These are phyloP conservation scores for Blastocystis hominis DNA, from an alignment of 352 stramenopile species.

Conservation along the genomic window DNA sequence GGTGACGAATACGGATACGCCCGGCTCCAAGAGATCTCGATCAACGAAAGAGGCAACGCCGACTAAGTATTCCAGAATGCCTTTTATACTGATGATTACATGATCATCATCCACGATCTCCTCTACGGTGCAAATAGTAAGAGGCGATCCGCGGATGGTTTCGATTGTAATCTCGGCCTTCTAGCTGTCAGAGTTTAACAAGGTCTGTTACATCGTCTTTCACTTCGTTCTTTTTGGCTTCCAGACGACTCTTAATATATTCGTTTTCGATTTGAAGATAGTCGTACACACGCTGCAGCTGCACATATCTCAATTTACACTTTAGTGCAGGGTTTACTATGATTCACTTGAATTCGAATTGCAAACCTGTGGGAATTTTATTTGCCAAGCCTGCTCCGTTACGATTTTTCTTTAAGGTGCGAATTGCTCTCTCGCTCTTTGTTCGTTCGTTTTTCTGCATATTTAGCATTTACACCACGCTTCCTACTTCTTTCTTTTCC, in stretches of 20 bases:
- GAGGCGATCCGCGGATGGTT: slow-evolving; percentile 89
- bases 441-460: slow-evolving; percentile 23
- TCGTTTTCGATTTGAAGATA: slow-evolving; percentile 99
- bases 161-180: slow-evolving; percentile 97
- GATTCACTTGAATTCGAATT: not conserved
- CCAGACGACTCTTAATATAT: slow-evolving; percentile 99
- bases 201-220: slow-evolving; percentile 40
- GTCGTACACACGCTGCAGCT: slow-evolving; percentile 98
- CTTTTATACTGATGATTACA: slow-evolving; percentile 92
- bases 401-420: slow-evolving; percentile 42
- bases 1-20: slow-evolving; percentile 92
- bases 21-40: slow-evolving; percentile 96
- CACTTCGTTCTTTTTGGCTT: slow-evolving; percentile 97
- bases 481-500: not conserved
- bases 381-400: slow-evolving; percentile 42
- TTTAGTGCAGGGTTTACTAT: slow-evolving; percentile 89
- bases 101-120: slow-evolving; percentile 99
- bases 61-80: slow-evolving; percentile 98
- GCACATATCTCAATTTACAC: slow-evolving; percentile 96
- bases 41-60: slow-evolving; percentile 99
- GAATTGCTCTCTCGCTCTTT: slow-evolving; percentile 49
- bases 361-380: slow-evolving; percentile 43
- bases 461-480: not conserved
- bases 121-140: slow-evolving; percentile 94
- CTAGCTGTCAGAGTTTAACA: slow-evolving; percentile 64